phyloP scores from a whole-genome alignment of 495 filamentous ascomycete species.

The Neohortaea acidophila region DNA sequence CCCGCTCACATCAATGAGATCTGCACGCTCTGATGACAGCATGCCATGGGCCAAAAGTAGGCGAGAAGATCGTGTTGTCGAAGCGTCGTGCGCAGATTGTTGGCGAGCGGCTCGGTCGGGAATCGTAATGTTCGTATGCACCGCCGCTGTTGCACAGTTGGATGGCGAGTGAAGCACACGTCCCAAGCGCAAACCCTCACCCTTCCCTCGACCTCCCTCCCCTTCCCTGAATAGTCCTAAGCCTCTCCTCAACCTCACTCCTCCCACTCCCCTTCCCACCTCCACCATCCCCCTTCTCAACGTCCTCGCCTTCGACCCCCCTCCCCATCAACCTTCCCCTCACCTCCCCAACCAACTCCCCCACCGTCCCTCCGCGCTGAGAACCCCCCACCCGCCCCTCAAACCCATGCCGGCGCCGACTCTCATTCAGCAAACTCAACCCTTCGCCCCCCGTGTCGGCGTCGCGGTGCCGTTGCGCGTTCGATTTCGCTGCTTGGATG shows the following conservation, averaged over 20 bases:
- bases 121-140: too few species aligned
- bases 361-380: slow-evolving; percentile 15
- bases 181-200: too few species aligned
- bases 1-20: too few species aligned
- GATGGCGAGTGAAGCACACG: too few species aligned
- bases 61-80: too few species aligned
- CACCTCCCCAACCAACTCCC: background rate
- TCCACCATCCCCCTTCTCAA: background rate
- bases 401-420: slow-evolving; percentile 22
- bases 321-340: slow-evolving; percentile 3
- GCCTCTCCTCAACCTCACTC: slow-evolving; percentile 5
- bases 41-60: too few species aligned
- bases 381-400: slow-evolving; percentile 18
- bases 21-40: too few species aligned
- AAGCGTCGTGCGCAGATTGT: too few species aligned
- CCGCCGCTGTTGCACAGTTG: too few species aligned
- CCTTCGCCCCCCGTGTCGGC: slow-evolving; percentile 19
- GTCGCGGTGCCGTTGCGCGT: slow-evolving; percentile 27
- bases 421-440: slow-evolving; percentile 25
- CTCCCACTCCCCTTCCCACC: background rate
- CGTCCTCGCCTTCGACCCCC: background rate
- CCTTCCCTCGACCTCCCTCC: background rate
- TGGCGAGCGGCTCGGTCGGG: too few species aligned
- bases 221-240: background rate
- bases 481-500: slow-evolving; percentile 30